Base-by-base conservation (phyloP, 2,329 filamentous ascomycete genomes). In the Trichoderma sp. region DNA sequence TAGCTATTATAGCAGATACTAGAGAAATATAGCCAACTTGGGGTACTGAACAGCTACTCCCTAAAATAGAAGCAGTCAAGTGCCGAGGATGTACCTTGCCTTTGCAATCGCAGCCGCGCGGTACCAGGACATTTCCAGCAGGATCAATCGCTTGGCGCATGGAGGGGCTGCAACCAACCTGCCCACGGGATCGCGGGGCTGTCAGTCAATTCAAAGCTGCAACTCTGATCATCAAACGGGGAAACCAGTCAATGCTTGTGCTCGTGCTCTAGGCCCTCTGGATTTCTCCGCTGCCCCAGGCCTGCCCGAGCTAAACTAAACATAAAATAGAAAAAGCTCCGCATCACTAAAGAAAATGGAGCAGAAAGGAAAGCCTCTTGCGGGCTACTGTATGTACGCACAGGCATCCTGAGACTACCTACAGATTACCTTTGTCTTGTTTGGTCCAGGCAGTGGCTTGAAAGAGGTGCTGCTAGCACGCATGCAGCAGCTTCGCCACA, bases 401-500 rank as follows among this genome's bases (percentile, higher is more conserved):
- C 47, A 67, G 64, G 50, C 59, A 9, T 39, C 32, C 9, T 43
- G 39, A 11, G 32, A 17, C 23, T 23, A 6, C 36, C 23, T 23
- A 11, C 36, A 43, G 39, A 43, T 43, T 15, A 36, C 34, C 34
- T 36, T 36, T 36, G 34, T 36, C 26, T 26, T 23, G 47, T 53
- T 53, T 53, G 47, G 47, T 53, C n/a, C 47, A 53, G 57, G 57
- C 12, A 43, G 59, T 47, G 59, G 23, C 59, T 63, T 12, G 59
- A 39, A 43, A 28, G 28, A 20, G 23, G 64, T 43, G 32, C 23
- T 57, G 53, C 64, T 67, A 67, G 64, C 50, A 55, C 55, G 47
- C 64, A 43, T 67, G 64, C 55, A 68, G 67, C 43, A 69, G 67
- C 67, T 69, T 62, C 67, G 67, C 67, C 67, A 69, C 67, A 69